Evolutionary conservation across 2,329 filamentous ascomycete genomes (phyloP), one percentile per base, ranked within the genome.

Genomic region (Fusarium napiforme): DNA sequence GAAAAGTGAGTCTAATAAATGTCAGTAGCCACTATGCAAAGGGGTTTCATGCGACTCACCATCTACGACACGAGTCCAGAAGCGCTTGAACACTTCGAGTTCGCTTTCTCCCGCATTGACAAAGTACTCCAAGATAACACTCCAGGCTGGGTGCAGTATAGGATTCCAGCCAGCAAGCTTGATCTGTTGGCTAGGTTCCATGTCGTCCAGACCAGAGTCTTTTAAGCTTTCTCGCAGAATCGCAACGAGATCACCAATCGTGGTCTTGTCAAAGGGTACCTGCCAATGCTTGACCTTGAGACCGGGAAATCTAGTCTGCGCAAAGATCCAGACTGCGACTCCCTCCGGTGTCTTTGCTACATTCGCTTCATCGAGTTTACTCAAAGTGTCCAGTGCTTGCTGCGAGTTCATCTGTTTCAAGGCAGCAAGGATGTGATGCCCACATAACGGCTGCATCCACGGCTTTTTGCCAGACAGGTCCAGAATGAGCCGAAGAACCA

Each of bases 41-140:
- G 7, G 30, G 12, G 36, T 10, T 15, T 15, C 23, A n/a, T 9
- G n/a, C 11, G n/a, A 39, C 91, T 85, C 82, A 95, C 93, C 93
- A 82, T 98, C 95, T 67, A 98, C 92, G 63, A 93, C 91, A 49
- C 94, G 91, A 45, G 89, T 90, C 95, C 96, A 98, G 79, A 98
- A 97, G 52, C 93, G 89, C 53, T 87, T 86, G 79, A 97, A 95
- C 19, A 86, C 83, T 28, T 87, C 81, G 2, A 77, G 81, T 37
- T 81, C 80, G 2, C 79, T 78, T 23, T 82, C 77, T 23, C 77
- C 81, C 26, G 81, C 79, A 58, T 83, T 81, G 32, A 84, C 73
- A 72, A 87, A 90, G 67, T 87, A 84, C 2, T 79, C 82, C n/a
- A 97, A 81, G 26, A 98, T 89, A 32, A 95, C 83, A 72, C 93